Conservation (phyloP, 2,329 filamentous ascomycete genomes). For the Aspergillus tanneri region DNA sequence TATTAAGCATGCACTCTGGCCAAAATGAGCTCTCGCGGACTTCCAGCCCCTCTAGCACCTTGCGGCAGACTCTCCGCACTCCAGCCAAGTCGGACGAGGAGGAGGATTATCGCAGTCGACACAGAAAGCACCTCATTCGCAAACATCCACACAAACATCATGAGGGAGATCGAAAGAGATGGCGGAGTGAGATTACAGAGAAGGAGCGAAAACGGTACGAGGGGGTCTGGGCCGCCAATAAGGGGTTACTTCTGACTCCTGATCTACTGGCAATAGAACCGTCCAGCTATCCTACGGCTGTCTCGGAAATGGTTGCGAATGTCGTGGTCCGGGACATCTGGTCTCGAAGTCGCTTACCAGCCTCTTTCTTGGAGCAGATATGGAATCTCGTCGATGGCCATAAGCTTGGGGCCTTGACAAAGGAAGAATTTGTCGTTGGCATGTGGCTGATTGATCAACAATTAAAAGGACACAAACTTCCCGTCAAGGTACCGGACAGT, state of each 20-base stretch:
- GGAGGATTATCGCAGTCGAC: constrained; percentile 28
- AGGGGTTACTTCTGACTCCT: constrained; percentile 38
- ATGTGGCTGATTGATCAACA: constrained; percentile 53
- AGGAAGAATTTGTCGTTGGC: constrained; percentile 52
- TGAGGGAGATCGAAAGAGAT: constrained; percentile 49
- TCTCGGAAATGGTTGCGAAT: constrained; percentile 45
- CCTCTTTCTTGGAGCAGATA: constrained; percentile 41
- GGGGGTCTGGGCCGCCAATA: constrained; percentile 53
- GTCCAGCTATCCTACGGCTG: constrained; percentile 23
- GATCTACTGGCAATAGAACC: constrained; percentile 12
- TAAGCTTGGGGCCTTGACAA: constrained; percentile 37
- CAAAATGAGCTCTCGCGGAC: constrained; percentile 31
- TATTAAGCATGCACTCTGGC: constrained; percentile 36
- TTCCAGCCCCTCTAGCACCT: constrained; percentile 37
- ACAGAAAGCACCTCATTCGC: constrained; percentile 38
- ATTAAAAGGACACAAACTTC: constrained; percentile 49
- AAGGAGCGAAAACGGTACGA: constrained; percentile 50
- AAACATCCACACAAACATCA: constrained; percentile 51
- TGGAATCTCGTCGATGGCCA: constrained; percentile 48
- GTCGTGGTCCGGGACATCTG: constrained; percentile 51
- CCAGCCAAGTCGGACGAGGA: constrained; percentile 38
- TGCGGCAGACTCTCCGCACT: constrained; percentile 46
- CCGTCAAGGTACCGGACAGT: constrained; percentile 45
- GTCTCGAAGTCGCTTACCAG: constrained; percentile 47
- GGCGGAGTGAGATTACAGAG: constrained; percentile 46